Conservation (phyloP, 73 alveolate genomes). For the Durusdinium trenchii region DNA sequence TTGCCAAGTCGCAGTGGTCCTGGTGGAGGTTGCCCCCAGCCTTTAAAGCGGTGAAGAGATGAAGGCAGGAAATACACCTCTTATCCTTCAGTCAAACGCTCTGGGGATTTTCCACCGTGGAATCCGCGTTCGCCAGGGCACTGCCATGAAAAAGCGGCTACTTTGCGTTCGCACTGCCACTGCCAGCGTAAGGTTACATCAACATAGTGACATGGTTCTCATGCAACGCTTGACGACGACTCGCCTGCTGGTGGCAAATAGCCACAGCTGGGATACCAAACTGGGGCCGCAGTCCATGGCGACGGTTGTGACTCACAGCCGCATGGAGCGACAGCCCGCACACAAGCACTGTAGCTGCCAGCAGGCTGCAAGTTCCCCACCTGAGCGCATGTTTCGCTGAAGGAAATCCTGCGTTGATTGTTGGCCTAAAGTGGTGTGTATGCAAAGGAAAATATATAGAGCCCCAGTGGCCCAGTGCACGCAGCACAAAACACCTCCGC, state of each 20-base stretch:
- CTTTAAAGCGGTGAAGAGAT: not conserved
- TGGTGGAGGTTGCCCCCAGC: constrained; percentile 73
- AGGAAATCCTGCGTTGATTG: too few species aligned
- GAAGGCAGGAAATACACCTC: not conserved
- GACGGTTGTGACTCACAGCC: constrained; percentile 47
- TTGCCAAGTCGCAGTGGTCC: not conserved
- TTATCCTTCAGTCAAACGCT: not conserved
- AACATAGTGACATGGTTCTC: too few species aligned
- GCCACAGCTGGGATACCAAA: constrained; percentile 45
- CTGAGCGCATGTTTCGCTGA: not conserved
- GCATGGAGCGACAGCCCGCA: constrained; percentile 69
- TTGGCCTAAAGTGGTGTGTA: too few species aligned
- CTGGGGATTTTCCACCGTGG: too few species aligned
- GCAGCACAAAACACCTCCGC: too few species aligned
- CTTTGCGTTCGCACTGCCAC: too few species aligned
- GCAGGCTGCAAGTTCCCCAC: constrained; percentile 76
- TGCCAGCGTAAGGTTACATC: too few species aligned
- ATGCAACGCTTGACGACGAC: too few species aligned
- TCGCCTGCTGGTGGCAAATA: constrained; percentile 31
- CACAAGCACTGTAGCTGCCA: constrained; percentile 53
- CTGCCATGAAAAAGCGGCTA: too few species aligned
- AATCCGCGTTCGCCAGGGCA: too few species aligned
- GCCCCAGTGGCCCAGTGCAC: too few species aligned
- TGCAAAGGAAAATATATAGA: too few species aligned
- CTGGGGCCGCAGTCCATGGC: constrained; percentile 33